Base-by-base conservation (phyloP, 257 asterid genomes). In the Lycium ferocissimum region DNA sequence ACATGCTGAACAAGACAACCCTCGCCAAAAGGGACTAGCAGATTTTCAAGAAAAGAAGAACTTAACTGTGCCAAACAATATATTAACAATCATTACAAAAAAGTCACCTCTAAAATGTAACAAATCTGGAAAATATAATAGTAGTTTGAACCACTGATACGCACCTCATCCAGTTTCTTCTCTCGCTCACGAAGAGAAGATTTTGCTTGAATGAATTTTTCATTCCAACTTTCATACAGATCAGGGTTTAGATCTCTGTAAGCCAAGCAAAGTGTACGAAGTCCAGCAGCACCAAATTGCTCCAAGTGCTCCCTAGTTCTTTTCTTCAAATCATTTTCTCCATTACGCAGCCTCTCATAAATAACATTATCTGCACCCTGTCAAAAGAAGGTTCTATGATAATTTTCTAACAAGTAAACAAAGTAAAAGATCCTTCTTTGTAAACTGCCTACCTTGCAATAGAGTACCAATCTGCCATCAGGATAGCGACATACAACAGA, bases 301-400 rank as follows among this genome's bases (percentile, higher is more conserved):
- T 95, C 99, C 86, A 97, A 88, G 91, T 97, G 95, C 91, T 97
- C 99, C 91, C 99, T 92, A 65, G 93, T 88, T 84, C 85, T 91
- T 90, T 92, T 91, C 85, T 92, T 97, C 92, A 94, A 90, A 84
- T 95, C 98, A 87, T 88, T 87, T 87, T 90, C 89, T 72, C 98
- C 94, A 86, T 78, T 90, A 3, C 87, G 91, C 89, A 95, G 33
- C 45, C 45, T 40, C 45, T 97, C 99, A 81, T 95, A 95, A 75
- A 97, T 95, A 56, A 97, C 99, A 40, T 94, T 94, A 90, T 97
- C 99, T 33, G 99, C 99, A 85, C 99, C 99, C 99, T 97, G 93
- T 79, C 76, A 84, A 86, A 67, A 76, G 78, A 80, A 86, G 76
- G 69, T 14, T 38, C 45, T 58, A 53, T 85, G 82, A 89, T 69